A percentile compares a stretch with the other conserved stretches of the same genome.
phyloP scores from a whole-genome alignment of 2,329 filamentous ascomycete genomes.

The Paraphoma sp. region DNA sequence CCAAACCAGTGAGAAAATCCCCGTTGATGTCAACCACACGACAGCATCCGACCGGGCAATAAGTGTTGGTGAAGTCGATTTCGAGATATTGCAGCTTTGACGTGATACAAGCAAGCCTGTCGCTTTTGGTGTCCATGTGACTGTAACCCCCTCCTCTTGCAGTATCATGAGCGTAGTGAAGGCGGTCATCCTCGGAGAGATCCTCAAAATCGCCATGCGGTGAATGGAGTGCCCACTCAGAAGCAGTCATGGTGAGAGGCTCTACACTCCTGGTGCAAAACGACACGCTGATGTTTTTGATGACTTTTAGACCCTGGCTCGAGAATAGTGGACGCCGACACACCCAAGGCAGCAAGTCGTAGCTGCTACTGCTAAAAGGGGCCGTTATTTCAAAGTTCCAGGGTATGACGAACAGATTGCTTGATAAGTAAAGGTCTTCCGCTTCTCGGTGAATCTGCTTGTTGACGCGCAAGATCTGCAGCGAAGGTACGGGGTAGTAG shows the following conservation, averaged over 20 bases:
- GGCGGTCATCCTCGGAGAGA: background rate
- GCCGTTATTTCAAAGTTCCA: background rate
- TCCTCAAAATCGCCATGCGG: background rate
- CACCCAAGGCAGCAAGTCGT: background rate
- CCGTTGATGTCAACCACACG: background rate
- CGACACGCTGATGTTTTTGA: background rate
- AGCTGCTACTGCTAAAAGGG: background rate
- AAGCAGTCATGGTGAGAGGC: background rate
- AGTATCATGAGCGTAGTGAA: background rate
- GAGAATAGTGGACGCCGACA: background rate
- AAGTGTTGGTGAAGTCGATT: conserved; percentile 17
- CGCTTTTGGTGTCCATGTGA: background rate
- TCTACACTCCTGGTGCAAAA: background rate
- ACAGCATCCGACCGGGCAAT: conserved; percentile 5
- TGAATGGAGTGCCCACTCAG: background rate
- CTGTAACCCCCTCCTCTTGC: background rate
- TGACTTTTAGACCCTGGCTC: background rate
- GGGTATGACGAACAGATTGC: background rate
- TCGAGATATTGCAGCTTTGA: conserved; percentile 6
- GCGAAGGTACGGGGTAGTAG: background rate
- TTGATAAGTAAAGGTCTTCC: background rate
- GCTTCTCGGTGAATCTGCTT: background rate
- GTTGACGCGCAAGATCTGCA: background rate
- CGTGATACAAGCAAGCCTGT: background rate
- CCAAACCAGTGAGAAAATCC: background rate